Conservation (phyloP, 352 stramenopile genomes). For the Elongisporangium undulatum region DNA sequence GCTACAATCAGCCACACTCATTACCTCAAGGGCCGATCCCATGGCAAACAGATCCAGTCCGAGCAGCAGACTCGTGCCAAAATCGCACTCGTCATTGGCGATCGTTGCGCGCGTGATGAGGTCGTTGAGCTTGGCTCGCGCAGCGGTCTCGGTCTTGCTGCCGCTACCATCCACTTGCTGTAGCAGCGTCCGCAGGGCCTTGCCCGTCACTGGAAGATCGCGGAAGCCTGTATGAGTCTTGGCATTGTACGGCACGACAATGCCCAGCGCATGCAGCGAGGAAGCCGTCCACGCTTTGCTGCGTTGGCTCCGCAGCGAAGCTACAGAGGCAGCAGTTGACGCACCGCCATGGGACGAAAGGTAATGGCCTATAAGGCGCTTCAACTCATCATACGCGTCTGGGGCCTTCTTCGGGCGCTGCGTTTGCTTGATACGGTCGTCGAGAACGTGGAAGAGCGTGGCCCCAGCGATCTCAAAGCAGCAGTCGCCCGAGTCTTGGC, state of each 20-base stretch:
- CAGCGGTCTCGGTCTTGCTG: conserved; percentile 8
- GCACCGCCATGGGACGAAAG: neutral
- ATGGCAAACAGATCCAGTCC: conserved; percentile 54
- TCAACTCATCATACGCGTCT: neutral
- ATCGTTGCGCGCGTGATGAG: conserved; percentile 65
- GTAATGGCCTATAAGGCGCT: conserved; percentile 2
- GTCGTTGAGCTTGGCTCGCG: conserved; percentile 34
- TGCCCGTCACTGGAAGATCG: conserved; percentile 34
- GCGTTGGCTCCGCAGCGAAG: conserved; percentile 19
- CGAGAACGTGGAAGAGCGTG: conserved; percentile 38
- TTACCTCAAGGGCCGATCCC: conserved; percentile 34
- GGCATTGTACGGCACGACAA: conserved; percentile 41
- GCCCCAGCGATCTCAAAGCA: conserved; percentile 28
- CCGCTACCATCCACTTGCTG: conserved; percentile 13
- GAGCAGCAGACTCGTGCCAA: conserved; percentile 56
- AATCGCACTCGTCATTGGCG: conserved; percentile 67
- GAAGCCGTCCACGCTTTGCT: conserved; percentile 21
- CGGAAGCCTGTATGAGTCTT: conserved; percentile 54
- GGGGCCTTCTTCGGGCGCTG: neutral
- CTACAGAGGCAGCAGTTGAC: conserved; percentile 5
- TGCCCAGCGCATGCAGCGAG: conserved; percentile 40
- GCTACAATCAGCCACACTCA: conserved; percentile 1
- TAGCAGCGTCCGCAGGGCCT: conserved; percentile 29
- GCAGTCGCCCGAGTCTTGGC: conserved; percentile 20
- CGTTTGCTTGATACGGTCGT: conserved; percentile 3